A percentile compares a stretch with the other conserved stretches of the same genome.
Conservation (phyloP, 2,329 filamentous ascomycete species). For the Colletotrichum sp. region DNA sequence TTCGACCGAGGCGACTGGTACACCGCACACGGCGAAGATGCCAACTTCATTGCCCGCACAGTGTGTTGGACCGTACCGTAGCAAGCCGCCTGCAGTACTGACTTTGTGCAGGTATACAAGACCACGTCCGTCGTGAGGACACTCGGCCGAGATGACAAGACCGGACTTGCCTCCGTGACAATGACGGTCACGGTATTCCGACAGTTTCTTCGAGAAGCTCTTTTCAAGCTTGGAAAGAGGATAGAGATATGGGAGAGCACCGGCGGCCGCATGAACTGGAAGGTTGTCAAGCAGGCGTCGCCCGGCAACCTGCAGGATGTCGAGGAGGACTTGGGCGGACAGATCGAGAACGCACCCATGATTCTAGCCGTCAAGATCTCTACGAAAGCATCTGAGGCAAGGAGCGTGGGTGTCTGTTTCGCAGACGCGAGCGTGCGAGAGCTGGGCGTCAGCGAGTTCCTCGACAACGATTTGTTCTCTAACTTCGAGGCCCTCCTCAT, state of each 20-base stretch:
- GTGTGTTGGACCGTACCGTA: conserved; percentile 43
- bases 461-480: conserved; percentile 98
- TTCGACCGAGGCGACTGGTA: conserved; percentile 97
- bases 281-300: conserved; percentile 87
- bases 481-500: conserved; percentile 98
- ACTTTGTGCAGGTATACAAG: conserved; percentile 77
- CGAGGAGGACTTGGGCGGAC: conserved; percentile 89
- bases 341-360: conserved; percentile 89
- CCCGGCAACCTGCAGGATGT: conserved; percentile 97
- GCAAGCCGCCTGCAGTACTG: not conserved
- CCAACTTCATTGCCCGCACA: conserved; percentile 80
- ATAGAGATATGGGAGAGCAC: conserved; percentile 87
- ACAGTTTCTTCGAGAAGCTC: conserved; percentile 91
- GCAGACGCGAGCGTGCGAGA: conserved; percentile 96
- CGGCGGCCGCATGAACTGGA: conserved; percentile 87
- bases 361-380: conserved; percentile 94
- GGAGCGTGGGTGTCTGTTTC: conserved; percentile 93
- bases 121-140: conserved; percentile 94
- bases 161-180: conserved; percentile 90
- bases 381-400: conserved; percentile 82
- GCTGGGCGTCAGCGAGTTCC: conserved; percentile 94
- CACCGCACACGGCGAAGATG: conserved; percentile 89
- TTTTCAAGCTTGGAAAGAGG: conserved; percentile 89
- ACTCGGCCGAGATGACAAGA: conserved; percentile 82
- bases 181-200: conserved; percentile 95